These are phyloP conservation scores for Starmerella lactis-condensi DNA, from an alignment of 805 yeast genomes.

Conservation along the genomic window DNA sequence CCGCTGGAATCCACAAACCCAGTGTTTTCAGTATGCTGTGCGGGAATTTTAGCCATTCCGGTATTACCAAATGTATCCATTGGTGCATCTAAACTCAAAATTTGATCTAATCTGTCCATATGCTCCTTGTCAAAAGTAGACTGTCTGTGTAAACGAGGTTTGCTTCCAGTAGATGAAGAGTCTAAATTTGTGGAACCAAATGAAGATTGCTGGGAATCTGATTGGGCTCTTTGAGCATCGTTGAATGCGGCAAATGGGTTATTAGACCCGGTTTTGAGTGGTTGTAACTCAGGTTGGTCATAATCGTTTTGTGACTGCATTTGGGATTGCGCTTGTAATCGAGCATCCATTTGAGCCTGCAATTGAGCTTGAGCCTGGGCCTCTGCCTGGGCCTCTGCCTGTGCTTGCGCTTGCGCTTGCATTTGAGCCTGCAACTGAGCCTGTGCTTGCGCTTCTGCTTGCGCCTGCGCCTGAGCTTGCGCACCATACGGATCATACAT, in stretches of 20 bases:
- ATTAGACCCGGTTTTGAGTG: constrained; percentile 52
- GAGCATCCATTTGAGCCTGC: constrained; percentile 23
- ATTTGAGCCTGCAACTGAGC: constrained; percentile 19
- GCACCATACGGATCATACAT: too few species aligned
- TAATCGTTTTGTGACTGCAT: constrained; percentile 14
- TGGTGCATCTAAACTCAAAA: constrained; percentile 76
- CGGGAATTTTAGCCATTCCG: constrained; percentile 71
- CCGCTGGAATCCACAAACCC: constrained; percentile 70
- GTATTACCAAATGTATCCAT: constrained; percentile 85
- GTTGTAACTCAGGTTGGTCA: constrained; percentile 26
- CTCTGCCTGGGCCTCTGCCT: constrained; percentile 26
- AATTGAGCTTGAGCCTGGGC: constrained; percentile 17
- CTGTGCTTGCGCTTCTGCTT: constrained; percentile 23
- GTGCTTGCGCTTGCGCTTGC: constrained; percentile 15
- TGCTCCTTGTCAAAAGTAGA: constrained; percentile 33
- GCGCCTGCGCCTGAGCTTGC: constrained; percentile 17
- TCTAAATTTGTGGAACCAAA: not conserved
- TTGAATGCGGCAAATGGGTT: constrained; percentile 48
- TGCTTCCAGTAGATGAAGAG: constrained; percentile 9
- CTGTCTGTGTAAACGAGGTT: constrained; percentile 21
- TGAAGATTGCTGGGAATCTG: constrained; percentile 16
- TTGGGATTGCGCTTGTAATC: constrained; percentile 21
- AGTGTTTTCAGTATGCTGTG: constrained; percentile 71
- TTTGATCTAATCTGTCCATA: constrained; percentile 53
- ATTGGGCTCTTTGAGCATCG: constrained; percentile 17